phyloP scores from a whole-genome alignment of 345 rosid genomes.

The Pistacia integerrima region DNA sequence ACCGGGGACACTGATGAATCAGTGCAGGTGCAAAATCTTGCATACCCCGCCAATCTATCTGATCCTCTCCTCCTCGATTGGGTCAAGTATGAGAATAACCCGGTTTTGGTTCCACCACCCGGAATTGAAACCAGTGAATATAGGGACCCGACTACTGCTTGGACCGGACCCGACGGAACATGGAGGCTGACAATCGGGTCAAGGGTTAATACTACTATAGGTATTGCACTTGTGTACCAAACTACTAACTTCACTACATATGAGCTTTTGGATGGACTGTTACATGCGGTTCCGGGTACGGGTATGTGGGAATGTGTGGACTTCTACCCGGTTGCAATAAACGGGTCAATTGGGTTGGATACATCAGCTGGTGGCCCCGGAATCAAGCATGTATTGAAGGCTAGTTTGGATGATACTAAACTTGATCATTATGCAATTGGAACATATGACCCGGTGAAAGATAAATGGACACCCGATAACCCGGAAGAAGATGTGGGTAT shows the following conservation, averaged over 20 bases:
- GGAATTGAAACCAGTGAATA: conserved; percentile 61
- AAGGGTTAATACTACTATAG: conserved; percentile 48
- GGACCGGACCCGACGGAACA: conserved; percentile 63
- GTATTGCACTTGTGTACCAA: conserved; percentile 67
- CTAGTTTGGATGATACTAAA: conserved; percentile 81
- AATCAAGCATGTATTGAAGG: conserved; percentile 81
- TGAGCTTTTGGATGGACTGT: conserved; percentile 40
- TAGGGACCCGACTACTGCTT: conserved; percentile 90
- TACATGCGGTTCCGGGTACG: conserved; percentile 78
- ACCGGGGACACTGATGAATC: conserved; percentile 64
- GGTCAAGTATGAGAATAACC: conserved; percentile 75
- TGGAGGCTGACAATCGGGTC: conserved; percentile 82
- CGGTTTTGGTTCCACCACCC: conserved; percentile 71
- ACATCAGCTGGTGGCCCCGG: conserved; percentile 67
- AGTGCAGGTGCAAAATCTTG: conserved; percentile 87
- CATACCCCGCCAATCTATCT: conserved; percentile 72
- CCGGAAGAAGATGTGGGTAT: conserved; percentile 77
- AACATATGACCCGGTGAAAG: conserved; percentile 54
- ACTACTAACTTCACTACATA: conserved; percentile 59
- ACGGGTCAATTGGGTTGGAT: conserved; percentile 58
- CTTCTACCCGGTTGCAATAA: conserved; percentile 76
- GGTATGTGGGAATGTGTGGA: conserved; percentile 99
- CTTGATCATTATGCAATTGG: conserved; percentile 81
- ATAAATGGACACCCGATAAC: conserved; percentile 84
- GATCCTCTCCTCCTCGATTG: conserved; percentile 89